Base-by-base conservation (phyloP, 2,329 filamentous ascomycete species). In the Aspergillus brunneoviolaceus region DNA sequence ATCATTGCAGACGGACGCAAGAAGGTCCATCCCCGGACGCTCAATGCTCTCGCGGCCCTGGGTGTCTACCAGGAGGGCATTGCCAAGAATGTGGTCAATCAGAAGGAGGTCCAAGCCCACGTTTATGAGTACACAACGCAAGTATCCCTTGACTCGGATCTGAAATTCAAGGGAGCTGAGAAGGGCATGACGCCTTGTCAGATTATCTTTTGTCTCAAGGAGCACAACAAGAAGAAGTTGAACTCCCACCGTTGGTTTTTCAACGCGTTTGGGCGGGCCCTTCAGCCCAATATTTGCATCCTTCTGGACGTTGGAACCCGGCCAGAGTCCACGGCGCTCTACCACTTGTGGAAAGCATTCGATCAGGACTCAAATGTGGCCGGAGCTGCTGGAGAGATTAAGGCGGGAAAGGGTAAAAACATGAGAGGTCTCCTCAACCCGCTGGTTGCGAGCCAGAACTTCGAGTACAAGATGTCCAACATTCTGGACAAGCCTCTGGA, bases 381-480 rank as follows among this genome's bases (percentile, higher is more conserved):
- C 0, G 96, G 95, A 52, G 95, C 95, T 27, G 97, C 95, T 65
- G 95, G 95, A 66, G 95, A 99, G 76, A 99, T 99, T 77, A 96
- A 94, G 74, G 95, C 95, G 0, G 96, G 96, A 79, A 96, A 97
- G 75, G 95, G 95, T 7, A 91, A 89, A 66, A 87, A 85, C 25
- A 93, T 92, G 72, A 81, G 87, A 5, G 92, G 94, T 63, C 83
- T 99, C 16, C 81, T 99, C 50, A 99, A 99, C 70, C 95, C 95
- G 0, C 82, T 99, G 5, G 94, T 99, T 16, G 95, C 95, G 0
- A 96, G 92, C 50, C 95, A 99, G 71, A 99, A 99, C 74, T 99
- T 99, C 67, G 95, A 99, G 80, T 99, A 99, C 82, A 99, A 99
- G 78, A 97, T 99, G 92, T 96, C 92, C 47, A 99, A 99, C 70